Base-by-base conservation (phyloP, 2,329 filamentous ascomycete genomes). In the Epichloe aotearoae region DNA sequence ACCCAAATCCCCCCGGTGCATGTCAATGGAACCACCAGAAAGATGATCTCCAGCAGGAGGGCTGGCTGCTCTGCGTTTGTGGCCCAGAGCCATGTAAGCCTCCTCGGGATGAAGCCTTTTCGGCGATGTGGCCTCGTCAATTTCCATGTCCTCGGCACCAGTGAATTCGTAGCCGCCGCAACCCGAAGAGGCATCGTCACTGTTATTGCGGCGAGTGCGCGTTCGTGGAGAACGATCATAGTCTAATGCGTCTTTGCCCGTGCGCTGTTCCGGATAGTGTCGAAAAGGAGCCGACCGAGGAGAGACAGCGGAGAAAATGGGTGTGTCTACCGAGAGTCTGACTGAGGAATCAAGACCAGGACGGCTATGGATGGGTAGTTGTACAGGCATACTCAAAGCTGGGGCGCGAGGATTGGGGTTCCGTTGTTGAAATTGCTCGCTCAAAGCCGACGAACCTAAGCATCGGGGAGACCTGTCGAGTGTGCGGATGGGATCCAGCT, bases 31-130 rank as follows among this genome's bases (percentile, higher is more conserved):
- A 45, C 65, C 66, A 51, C 67, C 66, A n/a, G 69, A 56, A 17
- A 67, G 58, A 6, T 68, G 61, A 30, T 78, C 75, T 11, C 75
- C 74, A 3, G 68, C 65, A 0, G 71, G 73, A 1, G 77, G 76
- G 26, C 76, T 80, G 0, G 75, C 76, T 2, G 77, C 77, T 39
- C 77, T 69, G 45, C 77, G 71, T 64, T 81, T 81, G 53, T 73
- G 72, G 6, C 76, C 74, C 8, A 58, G 58, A 3, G 64, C 59
- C 2, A 69, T 62, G 41, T 73, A 62, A 7, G 61, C 54, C 46
- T 75, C 75, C 45, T 79, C 75, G 19, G 76, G 68, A 19, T 73
- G 70, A 8, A 77, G 67, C 62, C 65, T 72, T 69, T 61, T 79
- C 61, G 75, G 70, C 58, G 57, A 74, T 56, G 55, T 71, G 61